Evolutionary conservation across 768 basidiomycete species (phyloP).

Genomic region (Boletus pseudopeckii): DNA sequence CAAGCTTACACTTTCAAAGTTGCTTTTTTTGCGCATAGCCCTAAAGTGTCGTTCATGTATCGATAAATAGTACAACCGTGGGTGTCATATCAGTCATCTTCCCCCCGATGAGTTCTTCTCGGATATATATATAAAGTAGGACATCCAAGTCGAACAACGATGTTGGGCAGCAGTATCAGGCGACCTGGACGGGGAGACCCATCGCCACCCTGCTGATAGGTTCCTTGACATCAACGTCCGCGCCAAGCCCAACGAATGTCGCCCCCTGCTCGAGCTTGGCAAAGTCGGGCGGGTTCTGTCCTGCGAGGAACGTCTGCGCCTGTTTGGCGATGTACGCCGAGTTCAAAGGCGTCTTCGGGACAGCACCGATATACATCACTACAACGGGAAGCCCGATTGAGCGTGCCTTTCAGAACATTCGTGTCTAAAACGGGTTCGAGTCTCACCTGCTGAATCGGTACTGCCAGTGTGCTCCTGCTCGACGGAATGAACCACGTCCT

Average conservation of each 20-base stretch:
- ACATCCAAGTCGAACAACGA: not conserved
- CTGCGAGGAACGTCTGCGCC: conserved; percentile 55
- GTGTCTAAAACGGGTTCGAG: not conserved
- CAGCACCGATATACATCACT: conserved; percentile 80
- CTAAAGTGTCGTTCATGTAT: too few species aligned
- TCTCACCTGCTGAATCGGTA: conserved; percentile 53
- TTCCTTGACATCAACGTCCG: conserved; percentile 36
- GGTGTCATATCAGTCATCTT: not conserved
- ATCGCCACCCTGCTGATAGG: conserved; percentile 39
- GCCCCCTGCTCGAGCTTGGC: conserved; percentile 44
- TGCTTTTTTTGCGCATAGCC: not conserved
- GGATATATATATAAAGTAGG: not conserved
- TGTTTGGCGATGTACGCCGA: conserved; percentile 60
- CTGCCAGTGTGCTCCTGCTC: conserved; percentile 51
- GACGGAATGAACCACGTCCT: conserved; percentile 47
- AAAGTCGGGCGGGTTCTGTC: conserved; percentile 71
- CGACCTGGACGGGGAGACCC: conserved; percentile 35
- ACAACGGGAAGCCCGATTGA: not conserved
- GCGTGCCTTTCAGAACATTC: not conserved
- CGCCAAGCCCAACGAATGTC: conserved; percentile 39
- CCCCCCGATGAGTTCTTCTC: not conserved
- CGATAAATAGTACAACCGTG: not conserved
- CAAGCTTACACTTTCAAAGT: not conserved
- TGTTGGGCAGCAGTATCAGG: not conserved
- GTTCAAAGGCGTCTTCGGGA: conserved; percentile 63